Conservation (phyloP, 768 basidiomycete genomes). For the Leucosporidium yakuticum region DNA sequence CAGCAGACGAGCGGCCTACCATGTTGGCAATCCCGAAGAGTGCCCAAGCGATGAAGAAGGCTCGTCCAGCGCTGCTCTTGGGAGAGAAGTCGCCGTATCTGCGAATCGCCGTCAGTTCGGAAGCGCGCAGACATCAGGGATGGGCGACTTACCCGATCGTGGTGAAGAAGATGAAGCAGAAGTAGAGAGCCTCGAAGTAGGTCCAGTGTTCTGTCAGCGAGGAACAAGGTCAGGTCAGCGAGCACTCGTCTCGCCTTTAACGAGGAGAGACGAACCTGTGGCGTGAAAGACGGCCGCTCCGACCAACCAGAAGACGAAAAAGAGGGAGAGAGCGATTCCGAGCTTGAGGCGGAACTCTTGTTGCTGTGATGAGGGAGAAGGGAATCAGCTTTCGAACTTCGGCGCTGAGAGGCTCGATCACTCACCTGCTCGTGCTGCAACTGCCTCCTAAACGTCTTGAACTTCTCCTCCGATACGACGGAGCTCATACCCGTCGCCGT, state of each 20-base stretch:
- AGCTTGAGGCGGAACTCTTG: conserved; percentile 55
- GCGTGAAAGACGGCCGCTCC: conserved; percentile 35
- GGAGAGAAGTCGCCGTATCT: conserved; percentile 14
- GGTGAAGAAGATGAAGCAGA: conserved; percentile 37
- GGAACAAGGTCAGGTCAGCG: not conserved
- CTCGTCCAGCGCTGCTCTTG: conserved; percentile 53
- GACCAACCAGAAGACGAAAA: conserved; percentile 70
- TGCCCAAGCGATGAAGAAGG: conserved; percentile 73
- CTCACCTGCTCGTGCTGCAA: conserved; percentile 46
- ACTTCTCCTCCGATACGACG: conserved; percentile 33
- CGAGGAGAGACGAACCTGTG: conserved; percentile 9
- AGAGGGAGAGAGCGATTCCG: conserved; percentile 54
- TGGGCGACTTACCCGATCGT: conserved; percentile 22
- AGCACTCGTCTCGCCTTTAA: not conserved
- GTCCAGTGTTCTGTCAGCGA: conserved; percentile 20
- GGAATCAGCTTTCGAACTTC: no score
- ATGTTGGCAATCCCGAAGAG: conserved; percentile 67
- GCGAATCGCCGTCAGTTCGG: not conserved
- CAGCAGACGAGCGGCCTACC: no score
- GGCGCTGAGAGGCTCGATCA: no score
- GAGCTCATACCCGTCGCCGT: not conserved
- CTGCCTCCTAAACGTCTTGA: conserved; percentile 36
- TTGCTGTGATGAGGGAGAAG: no score
- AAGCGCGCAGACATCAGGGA: not conserved
- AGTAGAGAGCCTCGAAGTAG: conserved; percentile 33